These are phyloP conservation scores for Nitzschia palea DNA, from an alignment of 108 stramenopile genomes.

Conservation along the genomic window DNA sequence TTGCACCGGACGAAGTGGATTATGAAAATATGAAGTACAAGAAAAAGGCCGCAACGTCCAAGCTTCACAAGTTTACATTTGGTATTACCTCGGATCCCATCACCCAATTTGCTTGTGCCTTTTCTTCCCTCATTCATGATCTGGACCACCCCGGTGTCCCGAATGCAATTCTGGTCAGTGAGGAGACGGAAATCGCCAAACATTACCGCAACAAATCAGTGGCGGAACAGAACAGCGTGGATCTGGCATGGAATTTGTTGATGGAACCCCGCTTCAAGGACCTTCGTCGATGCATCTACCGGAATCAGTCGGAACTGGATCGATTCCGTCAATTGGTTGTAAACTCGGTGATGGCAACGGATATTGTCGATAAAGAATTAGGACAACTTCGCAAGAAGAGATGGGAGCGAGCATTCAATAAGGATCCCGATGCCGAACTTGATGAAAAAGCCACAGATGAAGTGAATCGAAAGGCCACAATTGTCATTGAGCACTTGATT, in stretches of 20 bases:
- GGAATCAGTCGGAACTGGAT: neutral
- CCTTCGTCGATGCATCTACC: constrained; percentile 13
- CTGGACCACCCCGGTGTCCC: constrained; percentile 43
- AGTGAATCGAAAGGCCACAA: constrained; percentile 9
- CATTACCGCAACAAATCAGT: constrained; percentile 32
- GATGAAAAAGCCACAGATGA: constrained; percentile 4
- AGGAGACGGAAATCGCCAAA: constrained; percentile 47
- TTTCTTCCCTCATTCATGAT: constrained; percentile 23
- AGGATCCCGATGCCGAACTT: constrained; percentile 5
- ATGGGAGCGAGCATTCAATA: constrained; percentile 17
- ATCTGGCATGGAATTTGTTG: constrained; percentile 10
- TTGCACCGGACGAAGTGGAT: constrained; percentile 21
- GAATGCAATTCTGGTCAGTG: constrained; percentile 47
- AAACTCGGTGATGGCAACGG: constrained; percentile 15
- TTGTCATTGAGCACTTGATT: constrained; percentile 6
- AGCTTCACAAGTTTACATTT: constrained; percentile 20
- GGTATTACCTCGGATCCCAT: constrained; percentile 25
- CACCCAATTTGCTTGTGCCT: constrained; percentile 19
- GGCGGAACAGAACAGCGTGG: constrained; percentile 16
- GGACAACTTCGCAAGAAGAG: constrained; percentile 15
- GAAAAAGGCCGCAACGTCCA: constrained; percentile 4
- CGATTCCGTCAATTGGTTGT: constrained; percentile 11
- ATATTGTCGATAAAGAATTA: constrained; percentile 17
- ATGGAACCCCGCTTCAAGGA: constrained; percentile 15
- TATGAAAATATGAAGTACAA: constrained; percentile 19